Percentiles rank a stretch among this genome's conserved stretches.
These are phyloP conservation scores for Volvariella volvacea DNA, from an alignment of 1,284 basidiomycete genomes.

Conservation along the genomic window DNA sequence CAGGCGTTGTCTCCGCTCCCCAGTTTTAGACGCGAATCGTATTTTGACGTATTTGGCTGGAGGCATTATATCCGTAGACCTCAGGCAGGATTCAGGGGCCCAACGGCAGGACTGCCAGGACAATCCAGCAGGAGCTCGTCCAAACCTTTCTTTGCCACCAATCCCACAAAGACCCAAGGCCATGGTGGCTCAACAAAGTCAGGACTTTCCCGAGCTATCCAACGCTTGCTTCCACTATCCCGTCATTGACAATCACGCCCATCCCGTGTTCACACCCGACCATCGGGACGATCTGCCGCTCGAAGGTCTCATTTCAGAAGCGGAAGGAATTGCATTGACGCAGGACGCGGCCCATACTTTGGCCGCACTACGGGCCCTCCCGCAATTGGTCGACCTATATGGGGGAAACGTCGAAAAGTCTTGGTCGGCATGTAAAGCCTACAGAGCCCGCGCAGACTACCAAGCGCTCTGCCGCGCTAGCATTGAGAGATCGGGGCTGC, in stretches of 20 bases:
- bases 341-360: slow-evolving; percentile 50
- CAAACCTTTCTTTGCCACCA: no score
- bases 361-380: slow-evolving; percentile 49
- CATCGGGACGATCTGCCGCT: slow-evolving; percentile 43
- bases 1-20: no score
- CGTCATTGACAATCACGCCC: slow-evolving; percentile 70
- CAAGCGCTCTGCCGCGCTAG: slow-evolving; percentile 46
- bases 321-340: slow-evolving; percentile 40
- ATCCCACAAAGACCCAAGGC: no score
- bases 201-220: slow-evolving; percentile 16
- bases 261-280: slow-evolving; percentile 50
- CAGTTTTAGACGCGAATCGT: no score
- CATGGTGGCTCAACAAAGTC: not conserved
- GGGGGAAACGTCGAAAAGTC: slow-evolving; percentile 30
- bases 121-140: no score
- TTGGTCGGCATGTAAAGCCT: slow-evolving; percentile 54
- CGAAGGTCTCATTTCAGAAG: slow-evolving; percentile 62
- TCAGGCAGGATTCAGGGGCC: not conserved
- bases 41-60: no score
- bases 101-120: no score
- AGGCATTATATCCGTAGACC: not conserved
- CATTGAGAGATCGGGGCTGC: slow-evolving; percentile 47
- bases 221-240: slow-evolving; percentile 27
- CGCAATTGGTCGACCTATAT: slow-evolving; percentile 46
- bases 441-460: slow-evolving; percentile 39